phyloP scores from a whole-genome alignment of 2,329 filamentous ascomycete species.

The Fusarium sp. region DNA sequence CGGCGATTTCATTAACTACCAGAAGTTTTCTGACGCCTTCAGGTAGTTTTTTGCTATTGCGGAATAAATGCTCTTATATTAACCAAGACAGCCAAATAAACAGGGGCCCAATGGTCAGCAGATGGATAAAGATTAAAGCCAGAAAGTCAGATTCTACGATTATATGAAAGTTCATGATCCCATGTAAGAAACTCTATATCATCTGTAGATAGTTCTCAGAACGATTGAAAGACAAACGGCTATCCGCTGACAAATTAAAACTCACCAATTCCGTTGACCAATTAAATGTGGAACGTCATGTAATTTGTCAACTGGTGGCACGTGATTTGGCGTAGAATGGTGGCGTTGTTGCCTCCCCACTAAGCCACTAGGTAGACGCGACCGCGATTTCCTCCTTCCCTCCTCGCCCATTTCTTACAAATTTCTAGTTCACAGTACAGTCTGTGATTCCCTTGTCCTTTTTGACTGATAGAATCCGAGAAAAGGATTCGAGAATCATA shows the following conservation, averaged over 20 bases:
- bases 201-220: background rate
- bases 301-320: conserved; percentile 23
- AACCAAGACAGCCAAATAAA: background rate
- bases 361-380: conserved; percentile 41
- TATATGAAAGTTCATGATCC: background rate
- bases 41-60: background rate
- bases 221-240: background rate
- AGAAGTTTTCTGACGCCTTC: background rate
- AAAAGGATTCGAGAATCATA: conserved; percentile 4
- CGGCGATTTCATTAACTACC: background rate
- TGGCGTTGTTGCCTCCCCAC: conserved; percentile 37
- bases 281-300: background rate
- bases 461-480: background rate
- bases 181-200: background rate
- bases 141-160: background rate
- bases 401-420: conserved; percentile 13
- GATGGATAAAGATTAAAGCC: background rate
- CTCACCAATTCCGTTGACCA: background rate
- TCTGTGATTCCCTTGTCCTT: background rate
- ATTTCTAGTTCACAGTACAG: background rate
- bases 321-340: conserved; percentile 50
- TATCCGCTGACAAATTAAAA: background rate
- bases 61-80: background rate
- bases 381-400: conserved; percentile 40
- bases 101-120: background rate